Evolutionary conservation across 257 asterid genomes (phyloP), one percentile per base, ranked within the genome.

Genomic region (Solanum verrucosum): DNA sequence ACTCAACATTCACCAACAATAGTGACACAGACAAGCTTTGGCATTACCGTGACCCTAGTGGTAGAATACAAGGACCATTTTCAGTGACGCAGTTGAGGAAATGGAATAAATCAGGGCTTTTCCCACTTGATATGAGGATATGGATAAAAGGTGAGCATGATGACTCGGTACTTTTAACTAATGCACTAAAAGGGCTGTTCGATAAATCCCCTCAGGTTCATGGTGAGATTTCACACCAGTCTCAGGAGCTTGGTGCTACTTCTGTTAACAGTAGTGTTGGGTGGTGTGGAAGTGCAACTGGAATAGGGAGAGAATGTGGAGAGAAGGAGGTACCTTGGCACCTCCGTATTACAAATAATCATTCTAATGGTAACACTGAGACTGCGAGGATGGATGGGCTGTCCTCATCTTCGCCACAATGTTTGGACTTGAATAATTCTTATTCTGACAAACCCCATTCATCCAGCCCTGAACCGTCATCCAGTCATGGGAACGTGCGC

Each of bases 31-130:
- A 96, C 84, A 95, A 93, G 82, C 88, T 96, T 85, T 97, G 99
- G 99, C 98, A 96, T 90, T 97, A 97, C 83, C 99, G 98, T 44
- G 99, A 97, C 89, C 99, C 99, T 38, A 93, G 92, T 90, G 96
- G 98, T 83, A 94, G 89, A 91, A 93, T 94, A 89, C 99, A 95
- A 91, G 99, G 99, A 44, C 99, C 99, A 71, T 97, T 97, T 93
- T 89, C 98, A 87, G 93, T 97, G 95, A 84, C 91, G 89, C 95
- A 96, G 93, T 93, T 97, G 85, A 91, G 96, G 83, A 94, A 87
- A 89, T 95, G 99, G 99, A 96, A 92, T 86, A 94, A 90, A 44
- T 95, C 98, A 5, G 98, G 98, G 87, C 91, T 96, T 44, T 95
- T 97, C 88, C 99, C 99, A 81, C 91, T 92, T 72, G 93, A 94